Conservation (phyloP, 371 early-diverging fungal species). For the Mortierella sp. region DNA sequence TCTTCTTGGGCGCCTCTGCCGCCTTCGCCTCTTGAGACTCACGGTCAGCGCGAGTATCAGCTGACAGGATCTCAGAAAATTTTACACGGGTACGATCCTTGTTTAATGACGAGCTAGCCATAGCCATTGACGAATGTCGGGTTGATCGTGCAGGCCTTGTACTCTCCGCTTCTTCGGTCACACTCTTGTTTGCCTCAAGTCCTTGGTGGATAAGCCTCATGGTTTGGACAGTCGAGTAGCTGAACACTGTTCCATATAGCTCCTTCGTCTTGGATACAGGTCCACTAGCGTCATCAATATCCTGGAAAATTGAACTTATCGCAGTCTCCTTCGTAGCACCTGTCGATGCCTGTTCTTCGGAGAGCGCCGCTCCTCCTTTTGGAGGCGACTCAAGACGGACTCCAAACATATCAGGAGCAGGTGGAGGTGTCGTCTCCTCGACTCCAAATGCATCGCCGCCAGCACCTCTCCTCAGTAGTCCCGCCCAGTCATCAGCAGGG, state of each 20-base stretch:
- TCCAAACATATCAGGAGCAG: conserved; percentile 30
- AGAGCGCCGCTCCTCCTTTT: not conserved
- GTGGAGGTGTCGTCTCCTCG: conserved; percentile 24
- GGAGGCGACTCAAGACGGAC: conserved; percentile 34
- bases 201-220: conserved; percentile 46
- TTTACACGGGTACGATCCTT: conserved; percentile 28
- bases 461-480: not conserved
- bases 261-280: conserved; percentile 27
- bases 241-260: conserved; percentile 43
- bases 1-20: conserved; percentile 14
- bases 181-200: conserved; percentile 12
- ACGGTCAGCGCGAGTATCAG: conserved; percentile 33
- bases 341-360: not conserved
- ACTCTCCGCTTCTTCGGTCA: not conserved
- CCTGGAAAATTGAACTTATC: conserved; percentile 34
- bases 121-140: conserved; percentile 27
- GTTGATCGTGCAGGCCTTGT: conserved; percentile 22
- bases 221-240: conserved; percentile 34
- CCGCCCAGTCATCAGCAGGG: conserved; percentile 33
- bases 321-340: not conserved
- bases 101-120: conserved; percentile 35
- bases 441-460: not conserved
- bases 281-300: conserved; percentile 17
- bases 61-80: conserved; percentile 38
- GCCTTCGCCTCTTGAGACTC: conserved; percentile 35